phyloP scores from a whole-genome alignment of 495 filamentous ascomycete genomes.

The Opeltia flavorubescens region DNA sequence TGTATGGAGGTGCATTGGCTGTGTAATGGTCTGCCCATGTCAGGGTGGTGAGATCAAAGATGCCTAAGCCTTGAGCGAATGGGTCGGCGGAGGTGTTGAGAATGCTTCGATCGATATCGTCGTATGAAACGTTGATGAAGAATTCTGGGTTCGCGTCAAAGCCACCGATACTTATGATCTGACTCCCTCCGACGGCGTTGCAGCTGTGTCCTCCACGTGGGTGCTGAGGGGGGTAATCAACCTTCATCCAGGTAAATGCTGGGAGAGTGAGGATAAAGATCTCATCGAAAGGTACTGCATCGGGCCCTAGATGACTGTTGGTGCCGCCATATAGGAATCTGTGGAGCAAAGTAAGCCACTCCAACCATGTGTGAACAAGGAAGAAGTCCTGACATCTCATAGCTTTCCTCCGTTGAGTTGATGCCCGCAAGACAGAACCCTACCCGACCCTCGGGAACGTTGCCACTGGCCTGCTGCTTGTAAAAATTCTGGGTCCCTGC shows the following conservation, averaged over 20 bases:
- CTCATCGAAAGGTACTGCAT: conserved; percentile 6
- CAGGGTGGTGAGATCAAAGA: conserved; percentile 15
- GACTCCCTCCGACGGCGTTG: conserved; percentile 12
- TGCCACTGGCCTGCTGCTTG: conserved; percentile 13
- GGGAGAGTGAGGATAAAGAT: conserved; percentile 28
- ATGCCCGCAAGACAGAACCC: conserved; percentile 10
- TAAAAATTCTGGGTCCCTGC: conserved; percentile 9
- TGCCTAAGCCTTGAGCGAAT: conserved; percentile 9
- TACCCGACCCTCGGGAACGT: conserved; percentile 4
- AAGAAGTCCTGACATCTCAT: conserved; percentile 15
- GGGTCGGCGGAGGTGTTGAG: conserved; percentile 5
- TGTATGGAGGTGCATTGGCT: conserved; percentile 4
- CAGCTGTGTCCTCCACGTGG: conserved; percentile 9
- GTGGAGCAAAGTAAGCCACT: not conserved
- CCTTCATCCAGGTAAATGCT: conserved; percentile 29
- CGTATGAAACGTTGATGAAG: too few species aligned
- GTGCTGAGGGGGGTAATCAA: conserved; percentile 10
- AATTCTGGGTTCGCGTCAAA: conserved; percentile 5
- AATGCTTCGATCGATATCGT: not conserved
- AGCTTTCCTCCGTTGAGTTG: conserved; percentile 6
- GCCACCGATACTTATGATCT: conserved; percentile 13
- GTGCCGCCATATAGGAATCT: conserved; percentile 13
- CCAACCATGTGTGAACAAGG: not conserved
- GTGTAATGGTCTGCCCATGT: conserved; percentile 7
- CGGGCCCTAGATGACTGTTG: conserved; percentile 2